phyloP scores from a whole-genome alignment of 176 grass and related monocot species.

The Zoysia japonica region DNA sequence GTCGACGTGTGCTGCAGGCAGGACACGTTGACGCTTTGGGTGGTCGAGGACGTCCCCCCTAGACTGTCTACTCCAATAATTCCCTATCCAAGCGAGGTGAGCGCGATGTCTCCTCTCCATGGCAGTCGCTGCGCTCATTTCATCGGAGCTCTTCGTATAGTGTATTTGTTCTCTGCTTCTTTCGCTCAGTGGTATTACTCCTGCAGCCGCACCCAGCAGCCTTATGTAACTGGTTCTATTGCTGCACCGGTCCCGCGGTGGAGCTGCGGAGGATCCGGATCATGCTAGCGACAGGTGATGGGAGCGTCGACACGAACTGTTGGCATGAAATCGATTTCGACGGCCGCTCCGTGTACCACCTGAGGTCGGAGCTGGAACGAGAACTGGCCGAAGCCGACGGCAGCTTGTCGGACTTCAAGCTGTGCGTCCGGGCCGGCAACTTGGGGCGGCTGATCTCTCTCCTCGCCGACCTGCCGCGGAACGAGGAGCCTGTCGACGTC shows the following conservation, averaged over 20 bases:
- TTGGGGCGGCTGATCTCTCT: conserved; percentile 30
- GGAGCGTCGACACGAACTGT: not conserved
- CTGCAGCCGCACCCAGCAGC: not conserved
- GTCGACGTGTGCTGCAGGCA: not conserved
- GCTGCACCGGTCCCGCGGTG: not conserved
- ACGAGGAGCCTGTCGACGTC: not conserved
- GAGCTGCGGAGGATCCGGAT: not conserved
- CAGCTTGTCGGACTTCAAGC: not conserved
- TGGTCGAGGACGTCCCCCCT: not conserved
- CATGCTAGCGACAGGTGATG: not conserved
- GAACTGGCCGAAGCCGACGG: fast-evolving
- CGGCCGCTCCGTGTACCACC: not conserved
- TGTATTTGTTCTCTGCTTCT: not conserved
- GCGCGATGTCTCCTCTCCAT: not conserved
- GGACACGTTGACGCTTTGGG: not conserved
- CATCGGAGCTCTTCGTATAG: not conserved
- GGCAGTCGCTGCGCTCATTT: not conserved
- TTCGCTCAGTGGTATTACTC: not conserved
- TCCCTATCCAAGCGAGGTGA: not conserved
- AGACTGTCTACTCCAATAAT: not conserved
- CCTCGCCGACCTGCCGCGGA: not conserved
- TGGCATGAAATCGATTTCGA: not conserved
- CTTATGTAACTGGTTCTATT: not conserved
- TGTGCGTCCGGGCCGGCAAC: conserved; percentile 9
- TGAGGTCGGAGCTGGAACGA: not conserved